Evolutionary conservation across 306 rosid species (phyloP).

Genomic region (Alnus rubra): DNA sequence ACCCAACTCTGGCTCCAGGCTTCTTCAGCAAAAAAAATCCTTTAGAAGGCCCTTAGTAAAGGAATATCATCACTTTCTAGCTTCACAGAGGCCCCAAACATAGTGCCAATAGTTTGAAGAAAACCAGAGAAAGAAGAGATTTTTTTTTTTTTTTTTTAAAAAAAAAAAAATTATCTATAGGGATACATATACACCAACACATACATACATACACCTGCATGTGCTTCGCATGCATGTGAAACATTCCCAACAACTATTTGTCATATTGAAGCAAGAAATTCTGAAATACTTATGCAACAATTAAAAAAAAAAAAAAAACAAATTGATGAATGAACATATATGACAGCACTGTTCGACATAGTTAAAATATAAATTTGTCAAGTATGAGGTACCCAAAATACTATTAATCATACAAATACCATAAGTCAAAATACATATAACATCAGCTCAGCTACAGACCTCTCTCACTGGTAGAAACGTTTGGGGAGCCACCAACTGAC

Average conservation of each 20-base stretch:
- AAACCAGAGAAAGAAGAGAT: neutral
- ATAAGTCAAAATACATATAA: conserved; percentile 18
- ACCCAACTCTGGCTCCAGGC: neutral
- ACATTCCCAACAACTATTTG: neutral
- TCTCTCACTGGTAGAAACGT: conserved; percentile 49
- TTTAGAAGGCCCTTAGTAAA: neutral
- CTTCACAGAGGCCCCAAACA: neutral
- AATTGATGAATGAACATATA: neutral
- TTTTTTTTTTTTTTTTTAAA: too few species aligned
- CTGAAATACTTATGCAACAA: neutral
- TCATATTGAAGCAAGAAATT: conserved; percentile 1
- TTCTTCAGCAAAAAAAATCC: neutral
- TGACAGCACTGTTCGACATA: conserved; percentile 6
- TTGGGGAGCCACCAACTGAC: conserved; percentile 37
- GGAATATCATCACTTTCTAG: neutral
- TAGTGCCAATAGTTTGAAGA: neutral
- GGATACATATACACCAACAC: too few species aligned
- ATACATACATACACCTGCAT: neutral
- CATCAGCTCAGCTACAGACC: conserved; percentile 36
- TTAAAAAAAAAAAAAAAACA: neutral
- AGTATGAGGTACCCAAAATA: neutral
- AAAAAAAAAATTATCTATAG: too few species aligned
- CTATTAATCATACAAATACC: conserved; percentile 13
- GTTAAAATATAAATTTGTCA: neutral
- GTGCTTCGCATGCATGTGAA: neutral